phyloP scores from a whole-genome alignment of 768 basidiomycete genomes.

The Termitomyces sp. region DNA sequence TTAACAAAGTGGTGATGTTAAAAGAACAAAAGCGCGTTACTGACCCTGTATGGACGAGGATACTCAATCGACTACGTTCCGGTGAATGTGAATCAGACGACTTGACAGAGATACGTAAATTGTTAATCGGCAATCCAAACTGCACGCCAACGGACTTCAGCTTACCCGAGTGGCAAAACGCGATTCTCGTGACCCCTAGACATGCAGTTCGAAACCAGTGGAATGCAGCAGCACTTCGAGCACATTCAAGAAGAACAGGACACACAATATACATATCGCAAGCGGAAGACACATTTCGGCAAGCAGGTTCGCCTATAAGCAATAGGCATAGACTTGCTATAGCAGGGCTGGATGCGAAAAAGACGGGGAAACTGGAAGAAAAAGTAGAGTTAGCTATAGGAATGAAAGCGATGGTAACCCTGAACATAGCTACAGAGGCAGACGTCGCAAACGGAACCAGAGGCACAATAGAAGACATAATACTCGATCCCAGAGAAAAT shows the following conservation, averaged over 20 bases:
- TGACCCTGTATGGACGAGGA: slow-evolving; percentile 14
- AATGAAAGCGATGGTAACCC: slow-evolving; percentile 33
- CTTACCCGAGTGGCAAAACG: slow-evolving; percentile 10
- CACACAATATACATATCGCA: slow-evolving; percentile 21
- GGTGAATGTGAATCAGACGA: neutral
- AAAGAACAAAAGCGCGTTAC: slow-evolving; percentile 30
- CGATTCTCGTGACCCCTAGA: slow-evolving; percentile 32
- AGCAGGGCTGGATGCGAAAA: slow-evolving; percentile 6
- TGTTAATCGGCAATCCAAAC: neutral
- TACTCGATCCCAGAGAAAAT: slow-evolving; percentile 32
- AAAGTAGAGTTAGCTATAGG: slow-evolving; percentile 28
- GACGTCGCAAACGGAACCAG: slow-evolving; percentile 38
- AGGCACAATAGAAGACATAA: slow-evolving; percentile 29
- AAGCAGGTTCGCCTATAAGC: neutral
- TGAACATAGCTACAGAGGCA: slow-evolving; percentile 31
- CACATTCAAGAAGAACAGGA: slow-evolving; percentile 17
- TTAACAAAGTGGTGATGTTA: slow-evolving; percentile 31
- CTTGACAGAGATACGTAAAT: neutral
- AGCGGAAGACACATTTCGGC: slow-evolving; percentile 25
- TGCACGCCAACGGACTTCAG: slow-evolving; percentile 24
- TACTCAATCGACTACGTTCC: neutral
- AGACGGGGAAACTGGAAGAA: slow-evolving; percentile 16
- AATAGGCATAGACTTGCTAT: slow-evolving; percentile 1
- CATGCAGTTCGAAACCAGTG: slow-evolving; percentile 27
- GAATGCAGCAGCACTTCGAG: slow-evolving; percentile 27